Base-by-base conservation (phyloP, 2,329 filamentous ascomycete species). In the Microcyclospora tardicrescens region DNA sequence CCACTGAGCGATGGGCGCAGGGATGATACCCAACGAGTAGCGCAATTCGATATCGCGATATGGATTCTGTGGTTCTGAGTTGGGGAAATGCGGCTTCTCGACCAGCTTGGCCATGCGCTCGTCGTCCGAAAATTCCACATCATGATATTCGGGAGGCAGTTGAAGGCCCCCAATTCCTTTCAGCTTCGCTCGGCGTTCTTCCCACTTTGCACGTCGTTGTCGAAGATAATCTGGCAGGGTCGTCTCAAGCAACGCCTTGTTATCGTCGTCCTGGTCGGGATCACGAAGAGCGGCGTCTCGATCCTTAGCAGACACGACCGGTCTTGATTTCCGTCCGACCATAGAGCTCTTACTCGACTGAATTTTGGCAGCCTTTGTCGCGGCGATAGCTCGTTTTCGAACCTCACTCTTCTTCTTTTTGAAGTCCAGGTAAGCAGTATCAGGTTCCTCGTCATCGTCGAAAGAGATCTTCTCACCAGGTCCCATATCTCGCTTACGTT, bases 1-100 rank as follows among this genome's bases (percentile, higher is more conserved):
- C 63, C 91, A 95, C 55, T 91, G 87, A 0, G 89, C 87, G 38
- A 96, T 84, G 0, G 85, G 75, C 0, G 84, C 86, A 0, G 91
- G 91, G 30, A 98, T 86, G 3, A 86, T 56, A 0, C 87, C 89
- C 1, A 76, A 73, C 1, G 87, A 93, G 48, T 79, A 77, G 11
- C 74, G 72, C 16, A 96, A 67, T 34, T 75, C 67, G 35, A 94
- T 79, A 46, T 93, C 84, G 50, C 79, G 68, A 59, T 91, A 87
- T 0, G 69, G 67, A 11, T 43, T 38, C 28, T 74, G 80, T 0
- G 83, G 79, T 37, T 74, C 77, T 37, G 81, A 63, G 2, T 51
- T 71, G 57, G 63, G 61, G 38, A 96, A 82, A 1, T 72, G 63
- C 0, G 89, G 89, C 37, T 78, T 79, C 56, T 87, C 79, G 38